phyloP scores from a whole-genome alignment of 2,329 filamentous ascomycete genomes.

The Botrytis aclada region DNA sequence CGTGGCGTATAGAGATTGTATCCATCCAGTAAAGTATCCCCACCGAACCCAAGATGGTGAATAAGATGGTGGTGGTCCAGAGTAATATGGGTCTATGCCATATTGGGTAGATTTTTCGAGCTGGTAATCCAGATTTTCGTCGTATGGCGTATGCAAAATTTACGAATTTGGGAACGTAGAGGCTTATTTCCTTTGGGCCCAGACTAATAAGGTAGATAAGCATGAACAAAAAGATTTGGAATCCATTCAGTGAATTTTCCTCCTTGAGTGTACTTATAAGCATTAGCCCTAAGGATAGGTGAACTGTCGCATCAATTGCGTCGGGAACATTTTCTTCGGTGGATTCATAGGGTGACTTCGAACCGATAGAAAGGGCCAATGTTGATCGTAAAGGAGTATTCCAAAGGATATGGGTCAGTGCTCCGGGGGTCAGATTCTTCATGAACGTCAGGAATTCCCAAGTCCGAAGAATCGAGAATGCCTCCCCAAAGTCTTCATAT shows the following conservation, averaged over 20 bases:
- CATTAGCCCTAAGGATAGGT: constrained; percentile 27
- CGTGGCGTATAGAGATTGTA: constrained; percentile 28
- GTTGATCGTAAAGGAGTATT: constrained; percentile 29
- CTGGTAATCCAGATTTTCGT: constrained; percentile 19
- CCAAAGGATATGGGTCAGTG: constrained; percentile 31
- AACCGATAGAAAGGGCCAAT: constrained; percentile 27
- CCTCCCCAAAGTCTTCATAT: constrained; percentile 29
- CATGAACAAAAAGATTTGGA: constrained; percentile 30
- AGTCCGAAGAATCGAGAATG: constrained; percentile 23
- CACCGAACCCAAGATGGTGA: constrained; percentile 26
- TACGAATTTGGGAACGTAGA: constrained; percentile 30
- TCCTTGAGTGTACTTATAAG: constrained; percentile 21
- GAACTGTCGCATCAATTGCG: constrained; percentile 30
- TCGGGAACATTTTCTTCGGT: constrained; percentile 28
- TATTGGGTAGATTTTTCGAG: constrained; percentile 23
- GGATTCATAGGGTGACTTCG: constrained; percentile 27
- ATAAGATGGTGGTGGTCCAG: constrained; percentile 25
- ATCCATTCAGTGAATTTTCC: constrained; percentile 29
- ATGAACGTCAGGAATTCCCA: constrained; percentile 28
- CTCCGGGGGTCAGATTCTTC: constrained; percentile 26
- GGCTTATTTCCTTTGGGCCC: constrained; percentile 33
- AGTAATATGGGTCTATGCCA: constrained; percentile 31
- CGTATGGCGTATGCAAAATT: constrained; percentile 28
- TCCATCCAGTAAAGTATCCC: constrained; percentile 32
- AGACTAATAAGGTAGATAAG: constrained; percentile 31